Base-by-base conservation (phyloP, 768 basidiomycete genomes). In the Hypholoma sublateritium region DNA sequence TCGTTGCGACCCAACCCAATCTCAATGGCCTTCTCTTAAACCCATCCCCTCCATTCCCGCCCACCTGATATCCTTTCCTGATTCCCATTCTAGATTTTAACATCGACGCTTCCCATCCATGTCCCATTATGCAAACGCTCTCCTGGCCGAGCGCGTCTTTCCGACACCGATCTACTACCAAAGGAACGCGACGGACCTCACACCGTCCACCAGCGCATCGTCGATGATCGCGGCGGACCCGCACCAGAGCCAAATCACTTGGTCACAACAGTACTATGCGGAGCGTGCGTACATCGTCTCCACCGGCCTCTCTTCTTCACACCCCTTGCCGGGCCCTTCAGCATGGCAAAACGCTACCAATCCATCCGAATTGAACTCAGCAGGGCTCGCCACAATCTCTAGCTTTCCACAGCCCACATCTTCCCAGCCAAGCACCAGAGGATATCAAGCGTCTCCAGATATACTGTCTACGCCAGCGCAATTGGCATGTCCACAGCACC, bases 21-120 rank as follows among this genome's bases (percentile, higher is more conserved):
- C 56, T 51, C 34, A 52, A 59, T 59, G 55, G 44, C 34, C 60
- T 61, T 62, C 63, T 65, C 61, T 61, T 65, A 62, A 62, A 60
- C 50, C 57, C 60, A 25, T 36, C 56, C 56, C 54, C 56, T 58
- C 51, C 61, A 56, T 47, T 51, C 55, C 56, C 50, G 45, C 54
- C 46, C 54, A 39, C 48, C 50, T 56, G 59, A 58, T 56, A 58
- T 65, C 63, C 63, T 62, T 60, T 58, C 55, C 59, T 50, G 59
- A 61, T 61, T 59, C 60, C 55, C 57, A 58, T 55, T 48, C 57
- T 48, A 50, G 36, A 54, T 44, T 62, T 62, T 54, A 43, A 44
- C 22, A 43, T 36, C 41, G 16, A 13, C 22, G 35, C 43, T 41
- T 37, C 54, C 45, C 21, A 19, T 54, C 50, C 58, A 64, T 65